These are phyloP conservation scores for Solanum habrochaites DNA, from an alignment of 257 asterid species.

Conservation along the genomic window DNA sequence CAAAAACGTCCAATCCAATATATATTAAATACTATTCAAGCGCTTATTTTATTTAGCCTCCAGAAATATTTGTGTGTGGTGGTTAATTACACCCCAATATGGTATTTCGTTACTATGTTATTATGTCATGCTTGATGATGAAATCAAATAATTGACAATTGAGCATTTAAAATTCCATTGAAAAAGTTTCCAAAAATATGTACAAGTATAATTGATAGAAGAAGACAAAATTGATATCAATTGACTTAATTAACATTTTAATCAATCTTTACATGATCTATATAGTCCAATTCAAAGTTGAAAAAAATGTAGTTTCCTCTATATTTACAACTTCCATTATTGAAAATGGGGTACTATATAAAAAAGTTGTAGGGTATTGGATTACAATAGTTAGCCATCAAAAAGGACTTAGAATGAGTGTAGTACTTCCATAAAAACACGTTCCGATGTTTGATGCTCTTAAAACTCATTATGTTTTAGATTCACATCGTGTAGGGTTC, in stretches of 20 bases:
- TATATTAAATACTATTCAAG: background rate
- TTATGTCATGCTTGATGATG: background rate
- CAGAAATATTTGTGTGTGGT: background rate
- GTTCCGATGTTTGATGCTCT: background rate
- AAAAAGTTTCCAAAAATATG: background rate
- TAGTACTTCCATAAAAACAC: background rate
- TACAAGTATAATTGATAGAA: background rate
- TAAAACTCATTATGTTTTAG: background rate
- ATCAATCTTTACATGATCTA: background rate
- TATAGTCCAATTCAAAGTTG: background rate
- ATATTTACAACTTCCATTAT: background rate
- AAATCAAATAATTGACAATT: background rate
- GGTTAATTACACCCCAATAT: background rate
- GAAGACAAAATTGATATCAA: background rate
- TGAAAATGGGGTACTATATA: background rate
- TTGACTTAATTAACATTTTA: background rate
- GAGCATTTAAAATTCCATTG: background rate
- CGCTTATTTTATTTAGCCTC: background rate
- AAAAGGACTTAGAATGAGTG: background rate
- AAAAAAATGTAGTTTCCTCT: background rate
- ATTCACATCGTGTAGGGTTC: background rate
- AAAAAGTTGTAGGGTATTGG: background rate
- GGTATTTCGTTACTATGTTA: background rate
- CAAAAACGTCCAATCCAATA: background rate
- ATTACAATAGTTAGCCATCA: background rate